Evolutionary conservation across 208 protist species (phyloP).

Genomic region (Vickermania ingenoplastis): DNA sequence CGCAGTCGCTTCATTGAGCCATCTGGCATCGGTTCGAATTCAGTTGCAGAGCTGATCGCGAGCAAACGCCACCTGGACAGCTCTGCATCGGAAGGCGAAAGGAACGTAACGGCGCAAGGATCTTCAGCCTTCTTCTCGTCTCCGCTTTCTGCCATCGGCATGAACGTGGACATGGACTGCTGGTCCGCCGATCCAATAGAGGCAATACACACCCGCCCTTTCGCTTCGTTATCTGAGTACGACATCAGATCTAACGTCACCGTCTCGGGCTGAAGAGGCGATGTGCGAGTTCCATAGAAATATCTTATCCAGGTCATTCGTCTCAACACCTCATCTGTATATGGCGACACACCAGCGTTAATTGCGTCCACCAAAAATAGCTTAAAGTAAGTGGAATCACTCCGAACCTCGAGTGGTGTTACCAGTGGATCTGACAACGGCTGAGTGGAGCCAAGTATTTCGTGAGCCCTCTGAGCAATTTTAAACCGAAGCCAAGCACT

Average conservation of each 20-base stretch:
- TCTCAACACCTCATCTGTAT: neutral
- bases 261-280: conserved; percentile 27
- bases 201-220: conserved; percentile 25
- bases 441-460: conserved; percentile 11
- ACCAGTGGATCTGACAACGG: conserved; percentile 6
- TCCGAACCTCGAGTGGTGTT: conserved; percentile 14
- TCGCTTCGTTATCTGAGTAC: neutral
- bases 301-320: conserved; percentile 54
- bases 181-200: conserved; percentile 25
- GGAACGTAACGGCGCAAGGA: conserved; percentile 17
- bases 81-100: conserved; percentile 36
- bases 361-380: conserved; percentile 44
- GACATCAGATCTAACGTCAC: conserved; percentile 18
- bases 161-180: conserved; percentile 35
- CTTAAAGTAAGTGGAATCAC: conserved; percentile 19
- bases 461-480: conserved; percentile 36
- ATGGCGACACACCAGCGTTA: conserved; percentile 3
- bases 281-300: conserved; percentile 49
- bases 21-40: conserved; percentile 31
- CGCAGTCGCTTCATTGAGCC: conserved; percentile 35
- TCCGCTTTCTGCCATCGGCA: conserved; percentile 57
- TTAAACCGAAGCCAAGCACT: conserved; percentile 64
- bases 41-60: conserved; percentile 40
- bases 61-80: conserved; percentile 39
- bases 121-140: conserved; percentile 5